Evolutionary conservation across 1,284 basidiomycete genomes (phyloP), one percentile per base, ranked within the genome.

Genomic region (Ganoderma lucidum): DNA sequence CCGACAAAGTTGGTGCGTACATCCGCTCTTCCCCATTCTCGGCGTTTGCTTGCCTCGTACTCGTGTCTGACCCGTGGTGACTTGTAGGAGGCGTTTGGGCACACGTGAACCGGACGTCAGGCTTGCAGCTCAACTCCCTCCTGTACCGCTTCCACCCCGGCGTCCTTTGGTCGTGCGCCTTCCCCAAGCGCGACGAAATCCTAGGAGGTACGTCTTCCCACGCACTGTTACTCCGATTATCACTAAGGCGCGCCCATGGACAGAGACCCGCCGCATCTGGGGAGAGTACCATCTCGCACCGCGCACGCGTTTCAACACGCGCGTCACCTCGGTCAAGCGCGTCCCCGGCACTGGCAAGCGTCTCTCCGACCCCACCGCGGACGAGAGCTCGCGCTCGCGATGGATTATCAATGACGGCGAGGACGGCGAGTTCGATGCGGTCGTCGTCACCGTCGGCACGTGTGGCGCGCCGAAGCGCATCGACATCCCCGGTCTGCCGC

Each of bases 91-190:
- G 89, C 0, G 89, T 91, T 59, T 91, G 90, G 90, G 79, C 87
- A 0, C 83, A 86, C 60, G 89, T 90, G 62, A 91, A 90, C 77
- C 81, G 79, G 9, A 88, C 88, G 0, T 88, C 86, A 0, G 87
- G 87, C 8, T 80, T 91, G 0, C 90, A 91, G 77, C 84, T 91
- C 70, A 90, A 88, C 77, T 88, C 86, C 10, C 70, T 90, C 37
- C 78, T 89, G 45, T 88, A 88, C 73, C 85, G 87, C 53, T 88
- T 88, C 75, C 85, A 86, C 70, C 87, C 87, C 19, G 81, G 75
- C 9, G 80, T 88, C 0, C 73, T 83, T 17, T 88, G 86, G 86
- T 69, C 71, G 3, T 60, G 70, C 58, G 63, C 75, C 1, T 91
- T 89, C 75, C 90, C 90, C 0, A 77, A 81, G 30, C 78, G 86